phyloP scores from a whole-genome alignment of 345 rosid genomes.

The Eutrema heterophyllum region DNA sequence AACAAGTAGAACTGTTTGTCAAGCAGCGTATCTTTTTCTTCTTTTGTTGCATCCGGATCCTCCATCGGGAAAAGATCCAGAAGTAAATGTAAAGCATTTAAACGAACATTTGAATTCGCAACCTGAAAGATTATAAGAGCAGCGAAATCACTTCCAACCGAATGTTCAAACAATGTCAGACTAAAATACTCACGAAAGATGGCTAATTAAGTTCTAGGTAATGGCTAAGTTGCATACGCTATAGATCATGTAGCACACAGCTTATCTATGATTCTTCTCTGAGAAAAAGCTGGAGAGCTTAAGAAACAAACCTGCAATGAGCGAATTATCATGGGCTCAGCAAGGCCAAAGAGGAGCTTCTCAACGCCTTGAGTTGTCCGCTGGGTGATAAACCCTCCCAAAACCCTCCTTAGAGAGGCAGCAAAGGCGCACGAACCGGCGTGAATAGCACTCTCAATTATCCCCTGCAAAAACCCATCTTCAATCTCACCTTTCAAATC shows the following conservation, averaged over 20 bases:
- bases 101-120: conserved; percentile 90
- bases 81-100: conserved; percentile 81
- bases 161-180: not conserved
- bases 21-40: conserved; percentile 71
- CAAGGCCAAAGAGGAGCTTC: conserved; percentile 69
- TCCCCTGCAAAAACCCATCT: conserved; percentile 60
- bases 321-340: conserved; percentile 88
- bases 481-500: conserved; percentile 65
- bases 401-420: conserved; percentile 71
- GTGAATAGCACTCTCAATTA: conserved; percentile 71
- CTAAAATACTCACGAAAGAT: not conserved
- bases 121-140: conserved; percentile 52
- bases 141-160: not conserved
- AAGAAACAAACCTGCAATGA: conserved; percentile 63
- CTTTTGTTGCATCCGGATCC: conserved; percentile 89
- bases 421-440: conserved; percentile 48
- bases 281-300: not conserved
- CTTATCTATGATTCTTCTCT: not conserved
- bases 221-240: not conserved
- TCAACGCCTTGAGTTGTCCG: conserved; percentile 74
- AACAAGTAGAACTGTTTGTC: conserved; percentile 82
- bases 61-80: conserved; percentile 88
- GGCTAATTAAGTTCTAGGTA: not conserved
- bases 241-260: too few relatives aligned
- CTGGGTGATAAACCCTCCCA: conserved; percentile 71